phyloP scores from a whole-genome alignment of 2,329 filamentous ascomycete species.

The Albophoma yamanashiensis region DNA sequence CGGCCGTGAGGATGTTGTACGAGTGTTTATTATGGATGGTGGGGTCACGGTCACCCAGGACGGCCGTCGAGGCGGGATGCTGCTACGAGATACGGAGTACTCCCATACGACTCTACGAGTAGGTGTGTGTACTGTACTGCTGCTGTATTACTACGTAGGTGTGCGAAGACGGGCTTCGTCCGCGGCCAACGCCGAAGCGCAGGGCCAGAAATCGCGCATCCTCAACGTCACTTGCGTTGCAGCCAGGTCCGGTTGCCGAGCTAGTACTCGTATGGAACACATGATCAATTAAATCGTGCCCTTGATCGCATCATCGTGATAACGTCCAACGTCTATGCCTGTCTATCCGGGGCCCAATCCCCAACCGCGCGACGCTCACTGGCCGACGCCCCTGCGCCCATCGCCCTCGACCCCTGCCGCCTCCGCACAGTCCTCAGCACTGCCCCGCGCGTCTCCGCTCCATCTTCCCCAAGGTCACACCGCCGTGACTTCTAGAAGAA shows the following conservation, averaged over 20 bases:
- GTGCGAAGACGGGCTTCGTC: not conserved
- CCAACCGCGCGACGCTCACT: not conserved
- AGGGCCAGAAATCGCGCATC: not conserved
- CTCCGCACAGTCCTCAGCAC: not conserved
- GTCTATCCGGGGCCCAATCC: not conserved
- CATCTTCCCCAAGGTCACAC: conserved; percentile 1
- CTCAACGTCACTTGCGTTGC: not conserved
- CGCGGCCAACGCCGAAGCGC: not conserved
- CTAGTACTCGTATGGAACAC: not conserved
- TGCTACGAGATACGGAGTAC: not conserved
- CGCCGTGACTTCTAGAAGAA: conserved; percentile 19
- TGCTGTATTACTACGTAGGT: too few relatives aligned
- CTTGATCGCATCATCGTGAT: not conserved
- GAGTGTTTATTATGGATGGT: not conserved
- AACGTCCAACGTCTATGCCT: not conserved
- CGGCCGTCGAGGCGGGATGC: not conserved
- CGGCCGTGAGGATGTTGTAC: not conserved
- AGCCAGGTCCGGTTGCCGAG: not conserved
- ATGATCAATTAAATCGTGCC: not conserved
- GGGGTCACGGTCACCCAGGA: not conserved
- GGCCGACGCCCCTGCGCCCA: not conserved
- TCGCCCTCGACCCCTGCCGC: not conserved
- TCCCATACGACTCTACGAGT: not conserved
- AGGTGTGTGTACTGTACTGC: not conserved
- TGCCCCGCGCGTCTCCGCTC: not conserved